Evolutionary conservation across 306 rosid species (phyloP).

Genomic region (Prosopis cineraria): DNA sequence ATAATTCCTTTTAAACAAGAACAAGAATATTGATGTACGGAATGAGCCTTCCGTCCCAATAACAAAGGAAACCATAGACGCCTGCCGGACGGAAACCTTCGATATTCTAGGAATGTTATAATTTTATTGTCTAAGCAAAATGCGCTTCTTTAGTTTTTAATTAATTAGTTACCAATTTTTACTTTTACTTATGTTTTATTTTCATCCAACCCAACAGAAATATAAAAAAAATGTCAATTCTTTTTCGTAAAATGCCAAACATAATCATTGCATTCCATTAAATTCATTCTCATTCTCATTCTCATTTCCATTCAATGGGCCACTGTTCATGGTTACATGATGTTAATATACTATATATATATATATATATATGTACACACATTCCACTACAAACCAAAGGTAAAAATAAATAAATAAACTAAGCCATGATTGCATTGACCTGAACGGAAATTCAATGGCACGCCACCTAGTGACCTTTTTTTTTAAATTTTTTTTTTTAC

Average conservation of each 20-base stretch:
- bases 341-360: not conserved
- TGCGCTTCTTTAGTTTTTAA: not conserved
- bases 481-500: not conserved
- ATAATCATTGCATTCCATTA: not conserved
- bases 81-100: not conserved
- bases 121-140: not conserved
- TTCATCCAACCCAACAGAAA: not conserved
- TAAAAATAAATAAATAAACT: not conserved
- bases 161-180: no score
- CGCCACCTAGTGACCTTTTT: not conserved
- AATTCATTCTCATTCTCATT: not conserved
- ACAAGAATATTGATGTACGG: no score
- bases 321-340: slow-evolving; percentile 9
- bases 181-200: not conserved
- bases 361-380: no score
- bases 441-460: not conserved
- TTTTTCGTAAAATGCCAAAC: not conserved
- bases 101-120: not conserved
- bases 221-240: not conserved
- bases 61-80: not conserved
- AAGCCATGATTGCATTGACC: slow-evolving; percentile 12
- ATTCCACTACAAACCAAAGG: not conserved
- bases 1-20: no score
- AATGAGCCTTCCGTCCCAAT: not conserved
- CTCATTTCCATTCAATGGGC: not conserved